Evolutionary conservation across 2,329 filamentous ascomycete species (phyloP), one percentile per base, ranked within the genome.

Genomic region (Hymenoscyphus fructigenus): DNA sequence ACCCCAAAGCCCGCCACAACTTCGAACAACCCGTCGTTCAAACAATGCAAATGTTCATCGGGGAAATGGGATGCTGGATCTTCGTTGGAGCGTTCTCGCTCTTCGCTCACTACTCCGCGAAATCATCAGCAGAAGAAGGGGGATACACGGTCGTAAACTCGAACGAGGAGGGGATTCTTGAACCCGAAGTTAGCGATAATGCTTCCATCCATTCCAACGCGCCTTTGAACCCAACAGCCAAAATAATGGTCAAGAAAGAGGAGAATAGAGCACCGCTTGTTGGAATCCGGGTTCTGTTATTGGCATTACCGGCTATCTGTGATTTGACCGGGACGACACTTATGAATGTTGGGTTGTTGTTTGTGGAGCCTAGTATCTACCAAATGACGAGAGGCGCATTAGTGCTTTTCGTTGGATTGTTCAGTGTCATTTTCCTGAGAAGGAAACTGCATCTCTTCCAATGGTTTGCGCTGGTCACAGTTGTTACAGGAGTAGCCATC

Each of bases 1-100:
- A 92, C 73, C 85, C 86, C 10, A 84, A 83, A 65, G 85, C 89
- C 70, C 89, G 87, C 61, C 81, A 85, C 68, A 85, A 86, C 72
- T 98, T 99, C 79, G 92, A 97, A 77, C 94, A 98, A 76, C 95
- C 95, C 20, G 93, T 99, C 61, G 88, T 98, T 62, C 95, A 99
- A 77, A 98, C 95, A 68, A 88, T 92, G 0, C 95, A 98, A 78
- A 99, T 99, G 95, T 99, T 99, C 77, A 85, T 97, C 67, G 95
- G 95, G 63, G 95, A 99, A 78, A 91, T 92, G 84, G 94, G 93
- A 68, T 96, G 93, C 81, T 99, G 94, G 93, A 84, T 98, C 15
- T 92, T 99, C 61, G 85, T 98, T 55, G 88, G 90, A 26, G 73
- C 85, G 59, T 88, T 91, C 75, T 82, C 85, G 26, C 79, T 94